These are phyloP conservation scores for Auricularia auricula-judae DNA, from an alignment of 768 basidiomycete species.

Conservation along the genomic window DNA sequence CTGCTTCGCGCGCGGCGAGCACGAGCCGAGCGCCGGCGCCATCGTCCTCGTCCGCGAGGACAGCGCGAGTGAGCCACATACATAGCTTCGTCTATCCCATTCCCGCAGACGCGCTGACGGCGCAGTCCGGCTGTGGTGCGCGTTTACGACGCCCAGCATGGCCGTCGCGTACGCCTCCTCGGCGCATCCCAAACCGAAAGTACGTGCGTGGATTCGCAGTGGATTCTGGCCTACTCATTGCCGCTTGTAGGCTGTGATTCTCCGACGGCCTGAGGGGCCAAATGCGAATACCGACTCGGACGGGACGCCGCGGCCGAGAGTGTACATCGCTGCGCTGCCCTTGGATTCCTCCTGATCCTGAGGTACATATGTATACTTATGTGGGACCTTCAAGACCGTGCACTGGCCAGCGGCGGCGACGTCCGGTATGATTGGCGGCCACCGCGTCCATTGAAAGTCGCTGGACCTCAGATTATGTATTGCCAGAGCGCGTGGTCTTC, in stretches of 20 bases:
- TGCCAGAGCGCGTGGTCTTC: too few species aligned
- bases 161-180: constrained; percentile 62
- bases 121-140: constrained; percentile 67
- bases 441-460: too few species aligned
- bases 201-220: constrained; percentile 15
- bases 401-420: too few species aligned
- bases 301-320: background rate
- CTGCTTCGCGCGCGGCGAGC: constrained; percentile 27
- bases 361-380: too few species aligned
- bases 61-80: background rate
- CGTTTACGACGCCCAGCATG: constrained; percentile 77
- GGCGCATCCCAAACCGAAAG: constrained; percentile 44
- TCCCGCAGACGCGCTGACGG: too few species aligned
- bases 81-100: constrained; percentile 17
- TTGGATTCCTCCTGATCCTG: background rate
- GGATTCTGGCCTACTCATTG: background rate
- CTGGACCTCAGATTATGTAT: too few species aligned
- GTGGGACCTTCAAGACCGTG: too few species aligned
- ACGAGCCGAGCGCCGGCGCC: constrained; percentile 47
- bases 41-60: constrained; percentile 45
- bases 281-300: background rate
- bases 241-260: constrained; percentile 23
- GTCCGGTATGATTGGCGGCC: too few species aligned
- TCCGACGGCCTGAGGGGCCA: constrained; percentile 11
- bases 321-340: background rate